A percentile compares a stretch with the other conserved stretches of the same genome.
These are phyloP conservation scores for Tulasnella calospora DNA, from an alignment of 768 basidiomycete species.

Conservation along the genomic window DNA sequence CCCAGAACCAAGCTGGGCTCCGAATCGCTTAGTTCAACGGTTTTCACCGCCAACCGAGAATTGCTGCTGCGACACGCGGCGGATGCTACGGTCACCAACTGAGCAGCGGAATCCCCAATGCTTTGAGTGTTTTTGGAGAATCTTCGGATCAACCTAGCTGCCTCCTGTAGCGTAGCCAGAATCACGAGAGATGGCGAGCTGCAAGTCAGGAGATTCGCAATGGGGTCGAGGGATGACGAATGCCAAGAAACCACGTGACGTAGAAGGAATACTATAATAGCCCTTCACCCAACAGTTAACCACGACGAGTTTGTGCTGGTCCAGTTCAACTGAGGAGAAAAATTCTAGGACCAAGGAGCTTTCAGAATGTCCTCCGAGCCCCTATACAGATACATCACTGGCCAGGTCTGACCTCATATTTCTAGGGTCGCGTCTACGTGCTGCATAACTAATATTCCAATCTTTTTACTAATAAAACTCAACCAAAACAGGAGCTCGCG, in stretches of 20 bases:
- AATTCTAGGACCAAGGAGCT: not conserved
- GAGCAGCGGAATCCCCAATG: no score
- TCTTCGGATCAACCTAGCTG: not conserved
- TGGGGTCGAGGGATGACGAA: not conserved
- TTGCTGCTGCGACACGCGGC: no score
- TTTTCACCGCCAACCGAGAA: not conserved
- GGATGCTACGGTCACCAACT: no score
- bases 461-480: not conserved
- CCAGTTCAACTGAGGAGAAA: not conserved
- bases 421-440: not conserved
- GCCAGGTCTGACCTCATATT: constrained; percentile 3
- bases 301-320: not conserved
- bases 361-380: not conserved
- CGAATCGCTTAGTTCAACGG: not conserved
- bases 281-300: not conserved
- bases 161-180: not conserved
- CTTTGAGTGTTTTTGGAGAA: not conserved
- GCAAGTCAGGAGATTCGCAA: not conserved
- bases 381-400: constrained; percentile 13
- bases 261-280: not conserved
- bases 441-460: not conserved
- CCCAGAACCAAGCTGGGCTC: not conserved
- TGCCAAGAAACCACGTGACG: not conserved
- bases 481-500: constrained; percentile 55
- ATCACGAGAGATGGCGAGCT: no score